Evolutionary conservation across 2,329 filamentous ascomycete species (phyloP).

Genomic region (Paracamarosporium sp.): DNA sequence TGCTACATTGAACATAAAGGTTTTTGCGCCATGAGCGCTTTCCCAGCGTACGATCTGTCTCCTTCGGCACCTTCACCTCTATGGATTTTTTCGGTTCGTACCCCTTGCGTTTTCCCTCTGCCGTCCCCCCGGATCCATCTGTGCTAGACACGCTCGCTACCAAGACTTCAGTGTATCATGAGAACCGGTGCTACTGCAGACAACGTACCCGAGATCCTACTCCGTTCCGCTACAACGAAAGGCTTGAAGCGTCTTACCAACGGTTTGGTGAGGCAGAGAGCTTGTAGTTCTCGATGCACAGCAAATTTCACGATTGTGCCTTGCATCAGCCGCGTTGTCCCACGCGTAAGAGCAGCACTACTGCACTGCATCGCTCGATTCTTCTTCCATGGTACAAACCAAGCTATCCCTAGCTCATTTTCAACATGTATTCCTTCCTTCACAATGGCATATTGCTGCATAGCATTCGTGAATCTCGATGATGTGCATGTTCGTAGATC

Average conservation of each 20-base stretch:
- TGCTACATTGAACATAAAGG: neutral
- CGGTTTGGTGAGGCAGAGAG: neutral
- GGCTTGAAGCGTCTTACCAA: neutral
- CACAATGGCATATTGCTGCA: neutral
- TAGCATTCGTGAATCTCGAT: slow-evolving; percentile 1
- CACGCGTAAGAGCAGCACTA: neutral
- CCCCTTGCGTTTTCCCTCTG: neutral
- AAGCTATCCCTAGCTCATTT: neutral
- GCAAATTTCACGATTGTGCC: neutral
- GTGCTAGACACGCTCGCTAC: neutral
- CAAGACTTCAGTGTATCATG: neutral
- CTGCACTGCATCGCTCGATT: neutral
- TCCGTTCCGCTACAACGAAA: neutral
- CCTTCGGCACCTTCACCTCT: neutral
- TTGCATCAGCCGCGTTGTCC: neutral
- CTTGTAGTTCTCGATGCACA: neutral
- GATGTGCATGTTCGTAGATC: neutral
- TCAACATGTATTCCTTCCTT: neutral
- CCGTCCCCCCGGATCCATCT: neutral
- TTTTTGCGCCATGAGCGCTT: too few relatives aligned
- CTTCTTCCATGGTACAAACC: neutral
- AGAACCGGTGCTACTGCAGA: neutral
- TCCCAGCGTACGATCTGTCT: too few relatives aligned
- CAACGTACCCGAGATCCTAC: neutral
- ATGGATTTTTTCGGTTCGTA: neutral